Evolutionary conservation across 1,284 basidiomycete genomes (phyloP), one percentile per base, ranked within the genome.

Genomic region (Pseudozyma sp.): DNA sequence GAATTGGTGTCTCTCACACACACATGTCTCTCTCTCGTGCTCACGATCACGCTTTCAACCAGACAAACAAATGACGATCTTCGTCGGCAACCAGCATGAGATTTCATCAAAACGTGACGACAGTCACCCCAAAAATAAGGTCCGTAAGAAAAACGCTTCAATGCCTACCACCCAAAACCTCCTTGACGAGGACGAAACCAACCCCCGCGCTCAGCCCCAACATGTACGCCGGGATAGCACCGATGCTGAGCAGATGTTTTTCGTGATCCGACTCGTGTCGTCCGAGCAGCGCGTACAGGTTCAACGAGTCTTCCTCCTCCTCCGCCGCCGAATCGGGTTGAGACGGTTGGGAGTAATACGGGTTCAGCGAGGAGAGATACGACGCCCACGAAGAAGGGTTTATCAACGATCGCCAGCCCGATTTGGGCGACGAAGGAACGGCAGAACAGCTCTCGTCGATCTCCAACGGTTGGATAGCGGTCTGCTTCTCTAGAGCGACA

Each of bases 151-250:
- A 14, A n/a, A 19, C 30, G 43, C 11, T n/a, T 31, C 17, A 50
- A 56, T 70, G 33, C 8, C 50, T 7, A 53, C 14, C 6, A 72
- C 39, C 61, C 1, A 70, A 17, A 4, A 79, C 75, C 39, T 79
- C 74, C 7, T 56, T 24, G 9, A 79, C 68, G 13, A 79, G 55
- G 0, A 79, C 75, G 34, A 79, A 79, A 17, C 77, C 77, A 11
- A 79, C 55, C 0, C 77, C 77, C 2, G 75, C 77, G 5, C 74
- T 68, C 2, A 79, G 24, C 0, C 77, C 77, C 3, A 79, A 51
- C 74, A 76, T 76, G 67, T 79, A 79, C 4, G 77, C 69, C 5
- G 77, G 77, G 34, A 79, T 77, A 10, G 77, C 77, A 17, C 77
- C 77, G 9, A 79, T 52, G 29, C 46, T 33, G 1, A 75, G 46